phyloP scores from a whole-genome alignment of 768 basidiomycete genomes.

The Boletales sp. region DNA sequence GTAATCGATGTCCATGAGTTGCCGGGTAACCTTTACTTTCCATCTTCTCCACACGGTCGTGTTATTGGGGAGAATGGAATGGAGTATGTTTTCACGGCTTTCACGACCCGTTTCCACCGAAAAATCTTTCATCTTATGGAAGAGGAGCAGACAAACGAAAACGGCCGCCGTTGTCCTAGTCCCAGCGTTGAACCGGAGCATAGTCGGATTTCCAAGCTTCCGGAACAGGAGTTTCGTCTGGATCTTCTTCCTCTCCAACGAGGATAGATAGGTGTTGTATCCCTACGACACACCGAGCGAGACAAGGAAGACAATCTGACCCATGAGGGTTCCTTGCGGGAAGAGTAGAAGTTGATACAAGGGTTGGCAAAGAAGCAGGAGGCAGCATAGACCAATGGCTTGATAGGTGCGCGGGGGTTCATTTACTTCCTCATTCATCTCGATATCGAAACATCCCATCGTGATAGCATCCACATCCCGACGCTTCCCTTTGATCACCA shows the following conservation, averaged over 20 bases:
- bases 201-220: slow-evolving; percentile 2
- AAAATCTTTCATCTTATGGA: background rate
- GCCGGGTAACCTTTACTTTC: too few relatives aligned
- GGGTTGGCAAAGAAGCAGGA: slow-evolving; percentile 29
- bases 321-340: slow-evolving; percentile 31
- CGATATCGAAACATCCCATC: slow-evolving; percentile 25
- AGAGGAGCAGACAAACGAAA: slow-evolving; percentile 21
- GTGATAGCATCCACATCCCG: slow-evolving; percentile 27
- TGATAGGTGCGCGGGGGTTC: background rate
- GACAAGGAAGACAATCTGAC: slow-evolving; percentile 32
- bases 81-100: too few relatives aligned
- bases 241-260: slow-evolving; percentile 31
- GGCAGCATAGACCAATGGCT: slow-evolving; percentile 21
- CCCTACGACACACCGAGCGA: slow-evolving; percentile 32
- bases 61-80: too few relatives aligned
- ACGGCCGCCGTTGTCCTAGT: slow-evolving; percentile 24
- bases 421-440: background rate
- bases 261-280: slow-evolving; percentile 32
- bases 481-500: slow-evolving; percentile 28
- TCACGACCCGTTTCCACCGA: too few relatives aligned
- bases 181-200: background rate
- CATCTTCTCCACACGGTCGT: too few relatives aligned
- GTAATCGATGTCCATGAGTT: too few relatives aligned
- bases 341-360: slow-evolving; percentile 32
- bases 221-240: slow-evolving; percentile 14